Percentiles rank a stretch among this genome's conserved stretches.
These are phyloP conservation scores for Phytophthora rubi DNA, from an alignment of 352 stramenopile species.

Conservation along the genomic window DNA sequence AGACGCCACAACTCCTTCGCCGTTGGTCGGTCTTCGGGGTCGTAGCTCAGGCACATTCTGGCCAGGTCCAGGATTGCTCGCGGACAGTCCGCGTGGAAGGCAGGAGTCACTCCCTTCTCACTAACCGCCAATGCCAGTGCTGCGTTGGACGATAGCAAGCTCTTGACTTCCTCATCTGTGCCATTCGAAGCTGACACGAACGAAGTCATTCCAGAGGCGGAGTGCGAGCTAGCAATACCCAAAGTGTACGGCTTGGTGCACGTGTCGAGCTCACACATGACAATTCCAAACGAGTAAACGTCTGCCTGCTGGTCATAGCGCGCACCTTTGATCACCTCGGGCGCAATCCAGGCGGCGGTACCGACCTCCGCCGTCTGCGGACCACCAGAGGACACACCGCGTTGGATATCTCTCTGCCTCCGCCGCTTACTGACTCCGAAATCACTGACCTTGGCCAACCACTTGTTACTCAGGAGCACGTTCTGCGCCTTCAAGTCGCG, in stretches of 20 bases:
- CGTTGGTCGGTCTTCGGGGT: constrained; percentile 51
- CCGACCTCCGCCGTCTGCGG: constrained; percentile 55
- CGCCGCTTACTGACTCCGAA: constrained; percentile 62
- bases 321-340: constrained; percentile 56
- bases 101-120: constrained; percentile 43
- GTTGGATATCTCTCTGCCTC: constrained; percentile 19
- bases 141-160: constrained; percentile 43
- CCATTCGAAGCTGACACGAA: constrained; percentile 19
- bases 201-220: constrained; percentile 38
- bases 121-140: constrained; percentile 50
- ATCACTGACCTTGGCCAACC: constrained; percentile 61
- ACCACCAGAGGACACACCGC: constrained; percentile 24
- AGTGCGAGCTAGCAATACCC: constrained; percentile 25
- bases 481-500: constrained; percentile 70
- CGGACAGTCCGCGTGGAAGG: constrained; percentile 49
- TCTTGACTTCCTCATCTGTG: constrained; percentile 26
- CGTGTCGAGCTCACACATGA: constrained; percentile 61
- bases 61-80: constrained; percentile 39
- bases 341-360: constrained; percentile 62
- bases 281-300: constrained; percentile 65
- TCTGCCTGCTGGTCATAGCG: constrained; percentile 56
- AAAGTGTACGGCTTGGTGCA: constrained; percentile 51
- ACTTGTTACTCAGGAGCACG: constrained; percentile 55
- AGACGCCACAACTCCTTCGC: constrained; percentile 56
- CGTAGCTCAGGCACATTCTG: constrained; percentile 49